These are phyloP conservation scores for Maudiozyma humilis DNA, from an alignment of 1,139 yeast genomes.

Conservation along the genomic window DNA sequence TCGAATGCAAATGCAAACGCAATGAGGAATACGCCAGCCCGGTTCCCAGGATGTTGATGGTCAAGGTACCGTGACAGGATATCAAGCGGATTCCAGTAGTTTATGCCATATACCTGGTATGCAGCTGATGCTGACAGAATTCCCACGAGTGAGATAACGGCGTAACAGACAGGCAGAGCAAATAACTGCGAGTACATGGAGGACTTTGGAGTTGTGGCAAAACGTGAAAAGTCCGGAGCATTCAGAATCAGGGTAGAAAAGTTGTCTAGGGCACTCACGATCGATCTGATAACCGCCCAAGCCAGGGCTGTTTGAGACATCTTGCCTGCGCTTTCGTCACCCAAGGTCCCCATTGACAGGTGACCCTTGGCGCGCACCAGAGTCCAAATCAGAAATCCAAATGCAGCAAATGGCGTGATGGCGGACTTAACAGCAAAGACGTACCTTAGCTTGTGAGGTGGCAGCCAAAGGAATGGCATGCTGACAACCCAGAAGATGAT, in stretches of 20 bases:
- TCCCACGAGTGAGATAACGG: conserved; percentile 76
- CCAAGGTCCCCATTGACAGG: conserved; percentile 23
- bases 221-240: conserved; percentile 88
- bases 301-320: conserved; percentile 42
- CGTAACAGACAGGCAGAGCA: conserved; percentile 68
- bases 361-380: conserved; percentile 37
- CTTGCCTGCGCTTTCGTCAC: conserved; percentile 32
- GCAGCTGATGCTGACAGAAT: conserved; percentile 80
- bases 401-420: conserved; percentile 70
- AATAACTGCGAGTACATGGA: conserved; percentile 48
- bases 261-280: conserved; percentile 74
- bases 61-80: conserved; percentile 59
- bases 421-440: conserved; percentile 70
- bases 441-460: conserved; percentile 73
- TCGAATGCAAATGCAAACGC: conserved; percentile 71
- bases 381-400: conserved; percentile 74
- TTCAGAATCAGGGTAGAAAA: conserved; percentile 80
- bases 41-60: conserved; percentile 53
- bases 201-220: conserved; percentile 50
- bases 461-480: conserved; percentile 71
- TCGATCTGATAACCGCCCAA: conserved; percentile 73
- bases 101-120: conserved; percentile 53
- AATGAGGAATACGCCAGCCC: conserved; percentile 81
- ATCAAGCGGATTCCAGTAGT: conserved; percentile 81
- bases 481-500: conserved; percentile 71